Evolutionary conservation across 176 grass and related monocot species (phyloP), one percentile per base, ranked within the genome.

Genomic region (Poa annua): DNA sequence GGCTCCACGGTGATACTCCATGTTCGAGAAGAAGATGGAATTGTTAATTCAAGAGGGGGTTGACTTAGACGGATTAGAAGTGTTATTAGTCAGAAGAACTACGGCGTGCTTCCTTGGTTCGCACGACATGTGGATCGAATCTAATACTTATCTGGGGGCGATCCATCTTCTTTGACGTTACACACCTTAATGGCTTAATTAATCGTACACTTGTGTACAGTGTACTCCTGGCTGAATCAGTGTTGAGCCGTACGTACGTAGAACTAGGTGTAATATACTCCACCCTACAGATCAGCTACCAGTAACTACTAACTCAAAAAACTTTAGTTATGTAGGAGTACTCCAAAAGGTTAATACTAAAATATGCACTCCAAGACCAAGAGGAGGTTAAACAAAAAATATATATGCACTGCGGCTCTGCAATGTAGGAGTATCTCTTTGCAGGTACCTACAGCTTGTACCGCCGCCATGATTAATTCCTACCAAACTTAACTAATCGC

Each of bases 61-160:
- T 78, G 65, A 71, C 73, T 42, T 63, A 13, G 14, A 14, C 47
- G 26, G 62, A 82, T 50, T n/a, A 82, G 50, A 11, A 13, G 4
- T 47, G 3, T 47, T 47, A 47, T 4, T n/a, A n/a, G n/a, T 47
- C 45, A 12, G 11, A 34, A 12, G 11, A 34, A 16, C 32, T 48
- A 8, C 21, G 7, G 44, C 20, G 47, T 4, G 24, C 8, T 82
- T 62, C 51, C 62, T 53, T 82, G 39, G 71, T 12, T 67, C 17
- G 71, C 60, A 69, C 59, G 71, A 57, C 79, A 82, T 5, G 71
- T 81, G 79, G 48, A 49, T 60, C 3, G 11, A 13, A 48, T 76
- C 50, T 33, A 74, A 67, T 82, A n/a, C n/a, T n/a, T n/a, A 48
- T 87, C 55, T 69, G 4, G 61, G 85, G 79, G 6, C 38, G 19